Base-by-base conservation (phyloP, 179 eudicot species). In the Beta lomatogona region DNA sequence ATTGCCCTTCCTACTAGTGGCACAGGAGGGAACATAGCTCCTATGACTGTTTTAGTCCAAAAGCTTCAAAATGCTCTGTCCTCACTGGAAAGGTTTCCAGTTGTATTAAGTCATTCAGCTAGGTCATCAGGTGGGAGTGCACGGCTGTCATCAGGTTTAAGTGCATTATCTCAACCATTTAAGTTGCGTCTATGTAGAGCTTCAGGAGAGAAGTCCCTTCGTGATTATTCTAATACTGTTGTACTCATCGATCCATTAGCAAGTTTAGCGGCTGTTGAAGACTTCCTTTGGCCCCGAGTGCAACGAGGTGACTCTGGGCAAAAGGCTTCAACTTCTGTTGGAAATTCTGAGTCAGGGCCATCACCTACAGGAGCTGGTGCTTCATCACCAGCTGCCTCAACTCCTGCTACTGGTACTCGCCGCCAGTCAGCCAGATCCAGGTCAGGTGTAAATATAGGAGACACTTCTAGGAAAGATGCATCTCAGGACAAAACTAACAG, bases 181-280 rank as follows among this genome's bases (percentile, higher is more conserved):
- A 97, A 97, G 91, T 89, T 97, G 76, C 97, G 99, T 54, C 89
- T 97, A 46, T 97, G 98, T 79, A 89, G 99, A 87, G 99, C 95
- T 31, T 88, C 87, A 64, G 98, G 97, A 73, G 99, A 97, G 79
- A 95, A 95, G 76, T 89, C 97, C 70, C 97, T 97, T 58, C 98
- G 99, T 74, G 99, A 97, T 86, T 97, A 93, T 88, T 95, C 99
- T 60, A 93, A 97, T 28, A 93, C 97, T 81, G 89, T 95, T 67
- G 98, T 95, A 45, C 88, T 97, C 45, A 97, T 97, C 84, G 99
- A 97, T 93, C 99, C 99, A 0, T 84, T 97, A 81, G 99, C 99
- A 77, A 97, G 93, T 88, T 88, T 97, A 83, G 92, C 97, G 45
- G 97, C 97, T 82, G 97, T 97, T 69, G 99, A 97, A 81, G 97